Percentiles rank a stretch among this genome's conserved stretches.
These are phyloP conservation scores for Jackrogersella multiformis DNA, from an alignment of 495 filamentous ascomycete species.

Conservation along the genomic window DNA sequence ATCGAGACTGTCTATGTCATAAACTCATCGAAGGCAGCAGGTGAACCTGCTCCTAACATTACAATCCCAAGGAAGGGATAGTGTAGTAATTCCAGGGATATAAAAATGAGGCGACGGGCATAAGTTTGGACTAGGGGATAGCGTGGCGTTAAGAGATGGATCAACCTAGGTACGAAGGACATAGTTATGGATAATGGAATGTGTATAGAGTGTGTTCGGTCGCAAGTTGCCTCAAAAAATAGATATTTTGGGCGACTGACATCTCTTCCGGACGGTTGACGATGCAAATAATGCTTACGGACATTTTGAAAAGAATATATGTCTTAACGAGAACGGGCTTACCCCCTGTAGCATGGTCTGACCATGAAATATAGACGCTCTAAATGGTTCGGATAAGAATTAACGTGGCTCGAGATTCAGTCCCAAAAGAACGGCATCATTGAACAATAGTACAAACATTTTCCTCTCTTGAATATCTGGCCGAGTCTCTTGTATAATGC, in stretches of 20 bases:
- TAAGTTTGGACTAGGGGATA: background rate
- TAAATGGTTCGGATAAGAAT: too few species aligned
- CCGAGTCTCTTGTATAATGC: too few species aligned
- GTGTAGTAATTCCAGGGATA: background rate
- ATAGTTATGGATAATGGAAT: too few species aligned
- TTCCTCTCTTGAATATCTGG: background rate
- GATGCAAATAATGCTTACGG: background rate
- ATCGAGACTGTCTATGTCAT: slow-evolving; percentile 22
- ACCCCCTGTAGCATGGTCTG: background rate
- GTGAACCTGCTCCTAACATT: background rate
- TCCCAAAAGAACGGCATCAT: slow-evolving; percentile 29
- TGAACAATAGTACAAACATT: slow-evolving; percentile 23
- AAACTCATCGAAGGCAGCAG: background rate
- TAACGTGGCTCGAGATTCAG: slow-evolving; percentile 28
- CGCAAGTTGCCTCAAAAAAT: background rate
- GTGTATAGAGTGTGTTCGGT: background rate
- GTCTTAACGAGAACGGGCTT: background rate
- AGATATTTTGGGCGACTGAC: background rate
- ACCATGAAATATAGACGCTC: too few species aligned
- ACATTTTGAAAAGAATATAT: background rate
- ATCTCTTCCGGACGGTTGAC: background rate
- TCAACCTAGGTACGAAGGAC: too few species aligned
- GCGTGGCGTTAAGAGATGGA: slow-evolving; percentile 9
- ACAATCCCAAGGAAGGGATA: background rate
- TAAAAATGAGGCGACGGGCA: slow-evolving; percentile 9